A percentile compares a stretch with the other conserved stretches of the same genome.
These are phyloP conservation scores for Macrolepiota dolichaula DNA, from an alignment of 768 basidiomycete genomes.

Conservation along the genomic window DNA sequence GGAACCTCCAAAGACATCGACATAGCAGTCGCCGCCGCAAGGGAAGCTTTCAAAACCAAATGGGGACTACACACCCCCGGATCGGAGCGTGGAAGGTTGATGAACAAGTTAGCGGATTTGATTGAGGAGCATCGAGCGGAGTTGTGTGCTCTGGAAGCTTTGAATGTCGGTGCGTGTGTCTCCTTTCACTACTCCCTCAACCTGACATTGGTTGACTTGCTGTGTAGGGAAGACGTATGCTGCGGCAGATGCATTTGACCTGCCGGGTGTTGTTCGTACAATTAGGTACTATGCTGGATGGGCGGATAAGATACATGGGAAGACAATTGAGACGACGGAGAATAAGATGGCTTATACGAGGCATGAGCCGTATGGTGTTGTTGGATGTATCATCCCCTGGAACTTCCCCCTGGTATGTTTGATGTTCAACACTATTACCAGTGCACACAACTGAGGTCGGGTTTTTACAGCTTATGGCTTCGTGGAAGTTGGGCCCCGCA, in stretches of 20 bases:
- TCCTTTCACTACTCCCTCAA: neutral
- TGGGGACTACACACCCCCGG: conserved; percentile 71
- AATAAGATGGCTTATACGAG: conserved; percentile 64
- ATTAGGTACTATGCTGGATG: conserved; percentile 85
- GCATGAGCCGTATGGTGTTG: conserved; percentile 62
- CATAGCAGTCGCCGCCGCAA: conserved; percentile 57
- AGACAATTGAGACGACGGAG: conserved; percentile 67
- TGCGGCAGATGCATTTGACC: conserved; percentile 46
- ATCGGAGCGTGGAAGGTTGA: conserved; percentile 45
- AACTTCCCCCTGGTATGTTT: conserved; percentile 36
- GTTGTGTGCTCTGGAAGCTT: conserved; percentile 69
- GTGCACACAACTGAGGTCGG: neutral
- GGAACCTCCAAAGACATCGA: conserved; percentile 45
- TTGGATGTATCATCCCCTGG: conserved; percentile 61
- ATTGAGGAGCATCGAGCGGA: conserved; percentile 61
- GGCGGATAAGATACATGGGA: conserved; percentile 82
- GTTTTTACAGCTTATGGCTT: conserved; percentile 38
- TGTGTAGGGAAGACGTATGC: conserved; percentile 50
- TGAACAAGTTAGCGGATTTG: conserved; percentile 62
- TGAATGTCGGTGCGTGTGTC: conserved; percentile 53
- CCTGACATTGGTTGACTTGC: neutral
- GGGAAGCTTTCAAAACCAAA: conserved; percentile 47
- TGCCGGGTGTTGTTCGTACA: conserved; percentile 41
- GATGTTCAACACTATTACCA: neutral
- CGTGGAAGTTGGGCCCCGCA: conserved; percentile 74